Evolutionary conservation across 495 filamentous ascomycete species (phyloP).

Genomic region (Niebla homalea): DNA sequence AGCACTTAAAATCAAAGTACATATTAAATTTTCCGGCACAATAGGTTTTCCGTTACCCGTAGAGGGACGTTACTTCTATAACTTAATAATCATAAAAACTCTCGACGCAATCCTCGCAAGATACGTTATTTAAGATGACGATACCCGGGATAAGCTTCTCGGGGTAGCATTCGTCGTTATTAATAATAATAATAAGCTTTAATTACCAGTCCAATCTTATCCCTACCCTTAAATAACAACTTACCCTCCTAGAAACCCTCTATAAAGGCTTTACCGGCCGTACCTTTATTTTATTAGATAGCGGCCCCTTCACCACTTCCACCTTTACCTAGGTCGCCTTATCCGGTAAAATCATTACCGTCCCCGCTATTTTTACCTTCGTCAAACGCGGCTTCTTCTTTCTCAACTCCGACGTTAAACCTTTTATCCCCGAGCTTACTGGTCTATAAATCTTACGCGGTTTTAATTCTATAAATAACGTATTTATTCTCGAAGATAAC

Average conservation of each 20-base stretch:
- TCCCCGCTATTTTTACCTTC: background rate
- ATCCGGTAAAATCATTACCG: background rate
- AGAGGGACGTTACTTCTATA: constrained; percentile 3
- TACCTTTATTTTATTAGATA: too few relatives aligned
- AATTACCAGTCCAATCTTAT: background rate
- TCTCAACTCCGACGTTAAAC: background rate
- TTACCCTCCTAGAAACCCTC: background rate
- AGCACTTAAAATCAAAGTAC: constrained; percentile 16
- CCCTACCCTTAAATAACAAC: background rate
- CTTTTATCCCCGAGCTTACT: too few relatives aligned
- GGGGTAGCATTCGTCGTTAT: background rate
- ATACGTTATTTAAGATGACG: background rate
- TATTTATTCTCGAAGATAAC: too few relatives aligned
- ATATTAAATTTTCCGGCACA: constrained; percentile 14
- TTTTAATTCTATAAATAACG: too few relatives aligned
- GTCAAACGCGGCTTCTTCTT: background rate
- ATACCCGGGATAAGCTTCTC: background rate
- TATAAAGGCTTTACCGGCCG: background rate
- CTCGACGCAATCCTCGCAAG: background rate
- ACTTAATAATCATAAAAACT: background rate
- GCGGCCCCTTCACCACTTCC: too few relatives aligned
- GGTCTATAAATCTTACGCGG: too few relatives aligned
- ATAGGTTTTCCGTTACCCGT: constrained; percentile 11
- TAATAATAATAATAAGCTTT: background rate
- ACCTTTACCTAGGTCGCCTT: too few relatives aligned